Evolutionary conservation across 305 asterid genomes (phyloP), one percentile per base, ranked within the genome.

Genomic region (Plantago rigida): DNA sequence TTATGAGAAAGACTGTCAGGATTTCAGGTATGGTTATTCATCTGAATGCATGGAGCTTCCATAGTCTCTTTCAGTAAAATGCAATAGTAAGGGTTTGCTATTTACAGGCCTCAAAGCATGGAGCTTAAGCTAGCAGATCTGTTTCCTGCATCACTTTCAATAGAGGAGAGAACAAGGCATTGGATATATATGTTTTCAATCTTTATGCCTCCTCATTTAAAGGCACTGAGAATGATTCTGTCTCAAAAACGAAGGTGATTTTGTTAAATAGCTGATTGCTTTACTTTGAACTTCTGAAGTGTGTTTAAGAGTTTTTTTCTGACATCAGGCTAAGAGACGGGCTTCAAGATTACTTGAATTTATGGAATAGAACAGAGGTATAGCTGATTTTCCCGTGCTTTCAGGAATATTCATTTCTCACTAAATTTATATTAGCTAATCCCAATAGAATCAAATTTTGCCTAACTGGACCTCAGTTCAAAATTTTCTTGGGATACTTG

Each of bases 1-100:
- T 75, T 82, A 75, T 73, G 89, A 75, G 75, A 90, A 81, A 73
- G 88, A 82, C 69, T 84, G 95, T 72, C 84, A 59, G 76, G 97
- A 90, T 78, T 87, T 83, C 78, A 81, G 94, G 97, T 85, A 78
- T 47, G 63, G 29, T 29, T 66, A 66, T 60, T 60, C 71, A 48
- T 68, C 29, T 14, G 22, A 61, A 56, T 11, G 13, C 39, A 50
- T 34, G 49, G 46, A 31, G 60, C 52, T 5, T n/a, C 28, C 60
- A 53, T 42, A 13, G 31, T 54, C 44, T 12, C 28, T 55, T 57
- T 52, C 52, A 13, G 49, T 26, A 28, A 11, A 64, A 53, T 66
- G 62, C 34, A 64, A 36, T 51, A 56, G 36, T 46, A 34, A n/a
- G 55, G 15, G 41, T 72, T 69, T 36, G 10, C 51, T 72, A 60